Evolutionary conservation across 2,329 filamentous ascomycete genomes (phyloP).

Genomic region (Paracoccidioides lutzii): DNA sequence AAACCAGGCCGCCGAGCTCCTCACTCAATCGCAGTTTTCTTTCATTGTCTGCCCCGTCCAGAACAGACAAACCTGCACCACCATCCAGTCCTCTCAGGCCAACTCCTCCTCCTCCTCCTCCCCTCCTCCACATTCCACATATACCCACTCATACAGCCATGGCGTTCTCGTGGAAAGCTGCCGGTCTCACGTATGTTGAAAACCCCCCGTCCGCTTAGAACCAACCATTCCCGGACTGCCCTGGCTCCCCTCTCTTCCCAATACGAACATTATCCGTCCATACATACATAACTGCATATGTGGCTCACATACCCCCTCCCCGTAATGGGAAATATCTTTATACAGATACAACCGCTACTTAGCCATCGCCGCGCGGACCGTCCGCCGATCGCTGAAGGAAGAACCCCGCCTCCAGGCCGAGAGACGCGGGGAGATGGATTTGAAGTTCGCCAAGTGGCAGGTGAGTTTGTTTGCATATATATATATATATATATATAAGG

Average conservation of each 20-base stretch:
- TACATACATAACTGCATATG: too few relatives aligned
- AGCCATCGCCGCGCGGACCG: conserved; percentile 81
- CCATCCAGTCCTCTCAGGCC: background rate
- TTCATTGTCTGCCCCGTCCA: too few relatives aligned
- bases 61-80: too few relatives aligned
- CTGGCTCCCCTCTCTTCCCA: background rate
- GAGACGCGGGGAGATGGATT: conserved; percentile 76
- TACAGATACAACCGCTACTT: conserved; percentile 99
- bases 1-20: too few relatives aligned
- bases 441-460: conserved; percentile 90
- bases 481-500: background rate
- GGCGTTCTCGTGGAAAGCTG: conserved; percentile 96
- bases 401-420: conserved; percentile 77
- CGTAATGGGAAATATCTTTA: background rate
- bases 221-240: background rate
- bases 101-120: background rate
- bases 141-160: conserved; percentile 46
- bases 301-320: too few relatives aligned
- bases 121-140: conserved; percentile 3
- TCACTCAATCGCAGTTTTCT: too few relatives aligned
- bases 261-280: background rate
- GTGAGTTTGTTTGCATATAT: conserved; percentile 45
- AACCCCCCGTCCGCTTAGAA: background rate
- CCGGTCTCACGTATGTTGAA: conserved; percentile 88
- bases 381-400: conserved; percentile 95